Evolutionary conservation across 768 basidiomycete species (phyloP), one percentile per base, ranked within the genome.

Genomic region (Leccinum incarnatum): DNA sequence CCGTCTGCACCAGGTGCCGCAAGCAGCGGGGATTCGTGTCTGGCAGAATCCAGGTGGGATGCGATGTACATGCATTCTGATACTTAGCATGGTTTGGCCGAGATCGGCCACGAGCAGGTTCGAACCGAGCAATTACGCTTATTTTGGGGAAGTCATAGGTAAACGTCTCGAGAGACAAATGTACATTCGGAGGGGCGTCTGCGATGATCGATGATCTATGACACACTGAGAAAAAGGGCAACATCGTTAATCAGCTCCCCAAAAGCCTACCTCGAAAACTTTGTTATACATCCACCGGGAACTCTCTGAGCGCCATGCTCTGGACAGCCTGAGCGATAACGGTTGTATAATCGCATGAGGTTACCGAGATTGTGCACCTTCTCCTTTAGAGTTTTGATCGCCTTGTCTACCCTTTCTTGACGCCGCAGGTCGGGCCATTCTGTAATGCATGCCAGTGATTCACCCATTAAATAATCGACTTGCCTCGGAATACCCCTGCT

Each of bases 31-130:
- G 23, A 23, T 23, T 23, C 3, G 3, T 23, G 23, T 23, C 78
- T 80, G 60, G 77, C 76, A 5, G 76, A 77, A 55, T 79, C 78
- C 67, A 78, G 75, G 62, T 78, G 78, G 5, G 77, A 74, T 21
- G 78, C 78, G 37, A 79, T 62, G 57, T 78, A 74, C 66, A 2
- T 74, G 71, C 34, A 66, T 53, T 15, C 62, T 57, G 12, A 59
- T 60, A 2, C 21, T 23, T 23, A 23, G 45, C 36, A 1, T 59
- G 51, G 51, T 64, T 61, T 15, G 47, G 37, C 23, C 47, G 53
- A 15, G 54, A 30, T 4, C 58, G 40, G 14, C 57, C 57, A 21
- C 30, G 52, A 8, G 30, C 36, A 23, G 69, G 65, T 27, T 70
- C 65, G 48, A 74, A 61, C 17, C 67, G 69, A 10, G 66, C 61